phyloP scores from a whole-genome alignment of 352 stramenopile genomes.

The Globisporangium yorkense region DNA sequence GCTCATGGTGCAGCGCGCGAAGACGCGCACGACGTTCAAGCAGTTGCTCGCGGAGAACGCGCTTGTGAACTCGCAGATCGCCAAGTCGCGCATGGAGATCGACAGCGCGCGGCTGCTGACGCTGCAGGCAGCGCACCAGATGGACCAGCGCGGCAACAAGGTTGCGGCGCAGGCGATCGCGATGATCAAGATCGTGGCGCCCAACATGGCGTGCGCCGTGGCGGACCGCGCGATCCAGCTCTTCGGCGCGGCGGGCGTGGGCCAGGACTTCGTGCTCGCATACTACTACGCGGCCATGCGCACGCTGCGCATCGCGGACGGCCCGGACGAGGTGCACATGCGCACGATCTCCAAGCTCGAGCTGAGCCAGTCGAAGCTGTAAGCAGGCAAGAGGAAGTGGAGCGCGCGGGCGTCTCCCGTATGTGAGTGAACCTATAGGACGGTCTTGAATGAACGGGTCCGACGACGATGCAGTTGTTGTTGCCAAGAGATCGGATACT shows the following conservation, averaged over 20 bases:
- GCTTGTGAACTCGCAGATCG: constrained; percentile 80
- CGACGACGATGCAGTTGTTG: no score
- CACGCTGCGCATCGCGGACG: constrained; percentile 94
- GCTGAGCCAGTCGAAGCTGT: constrained; percentile 55
- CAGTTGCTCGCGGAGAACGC: constrained; percentile 88
- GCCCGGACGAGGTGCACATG: constrained; percentile 96
- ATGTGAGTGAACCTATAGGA: no score
- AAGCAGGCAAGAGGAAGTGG: constrained; percentile 1
- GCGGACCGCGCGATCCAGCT: constrained; percentile 90
- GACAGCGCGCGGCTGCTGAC: constrained; percentile 84
- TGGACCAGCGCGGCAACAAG: constrained; percentile 83
- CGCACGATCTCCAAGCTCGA: constrained; percentile 93
- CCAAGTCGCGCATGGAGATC: constrained; percentile 73
- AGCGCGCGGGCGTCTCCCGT: no score
- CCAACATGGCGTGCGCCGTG: constrained; percentile 84
- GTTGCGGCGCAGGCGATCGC: constrained; percentile 90
- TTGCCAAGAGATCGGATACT: no score
- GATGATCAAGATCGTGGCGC: constrained; percentile 96
- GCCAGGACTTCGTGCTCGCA: constrained; percentile 91
- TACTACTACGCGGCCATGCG: constrained; percentile 89
- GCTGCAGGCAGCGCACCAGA: constrained; percentile 87
- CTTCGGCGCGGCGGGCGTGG: constrained; percentile 77
- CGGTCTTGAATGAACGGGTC: no score
- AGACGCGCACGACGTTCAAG: constrained; percentile 93
- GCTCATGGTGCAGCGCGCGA: constrained; percentile 83